Conservation (phyloP, 2,329 filamentous ascomycete species). For the Paecilomyces sp. region DNA sequence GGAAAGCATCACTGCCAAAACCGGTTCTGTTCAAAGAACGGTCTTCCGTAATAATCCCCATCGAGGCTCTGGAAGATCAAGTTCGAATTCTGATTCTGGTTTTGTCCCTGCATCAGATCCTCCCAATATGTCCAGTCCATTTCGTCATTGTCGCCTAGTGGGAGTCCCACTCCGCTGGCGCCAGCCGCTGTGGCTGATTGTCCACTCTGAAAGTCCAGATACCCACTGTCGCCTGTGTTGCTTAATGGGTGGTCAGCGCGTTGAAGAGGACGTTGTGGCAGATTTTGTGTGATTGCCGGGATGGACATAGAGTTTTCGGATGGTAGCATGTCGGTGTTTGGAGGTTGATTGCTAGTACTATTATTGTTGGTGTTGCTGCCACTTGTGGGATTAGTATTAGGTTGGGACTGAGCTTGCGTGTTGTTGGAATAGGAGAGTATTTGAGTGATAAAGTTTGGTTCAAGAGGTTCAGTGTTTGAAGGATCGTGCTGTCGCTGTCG, state of each 20-base stretch:
- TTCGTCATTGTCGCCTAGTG: background rate
- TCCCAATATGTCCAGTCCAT: constrained; percentile 4
- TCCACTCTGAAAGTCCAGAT: background rate
- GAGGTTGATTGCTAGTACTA: too few relatives aligned
- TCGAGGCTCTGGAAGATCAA: background rate
- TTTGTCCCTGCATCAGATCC: background rate
- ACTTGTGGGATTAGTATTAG: background rate
- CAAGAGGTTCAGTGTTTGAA: background rate
- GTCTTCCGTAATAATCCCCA: background rate
- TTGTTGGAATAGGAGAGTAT: background rate
- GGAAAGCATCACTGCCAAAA: background rate
- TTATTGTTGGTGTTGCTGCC: too few relatives aligned
- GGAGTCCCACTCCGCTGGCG: background rate
- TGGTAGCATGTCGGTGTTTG: background rate
- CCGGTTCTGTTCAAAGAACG: background rate
- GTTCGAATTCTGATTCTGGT: background rate
- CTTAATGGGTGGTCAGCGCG: background rate
- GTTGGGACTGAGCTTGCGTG: background rate
- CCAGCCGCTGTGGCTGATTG: background rate
- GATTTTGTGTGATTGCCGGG: background rate
- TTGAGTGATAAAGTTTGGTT: constrained; percentile 1
- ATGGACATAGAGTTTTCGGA: background rate
- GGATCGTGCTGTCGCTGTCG: background rate
- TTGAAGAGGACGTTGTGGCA: background rate
- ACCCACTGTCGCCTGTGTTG: background rate